A percentile compares a stretch with the other conserved stretches of the same genome.
These are phyloP conservation scores for Trichoderma virens DNA, from an alignment of 495 filamentous ascomycete species.

Conservation along the genomic window DNA sequence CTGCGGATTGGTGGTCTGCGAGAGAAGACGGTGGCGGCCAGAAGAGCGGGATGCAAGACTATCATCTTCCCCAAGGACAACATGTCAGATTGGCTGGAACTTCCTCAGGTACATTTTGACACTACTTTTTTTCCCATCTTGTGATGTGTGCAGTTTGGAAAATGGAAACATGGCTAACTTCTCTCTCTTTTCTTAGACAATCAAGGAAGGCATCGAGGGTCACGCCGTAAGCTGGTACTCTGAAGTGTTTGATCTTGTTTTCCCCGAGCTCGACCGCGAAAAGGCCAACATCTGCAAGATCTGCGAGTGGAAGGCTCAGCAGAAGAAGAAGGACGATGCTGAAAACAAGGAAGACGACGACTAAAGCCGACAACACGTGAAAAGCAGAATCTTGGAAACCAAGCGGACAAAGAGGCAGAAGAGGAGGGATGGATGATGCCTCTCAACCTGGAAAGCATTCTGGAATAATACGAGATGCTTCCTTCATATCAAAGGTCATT, in stretches of 20 bases:
- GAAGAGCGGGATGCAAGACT: conserved; percentile 87
- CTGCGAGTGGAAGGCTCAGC: conserved; percentile 50
- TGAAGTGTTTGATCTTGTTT: conserved; percentile 88
- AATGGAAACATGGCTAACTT: conserved; percentile 26
- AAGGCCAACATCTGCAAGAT: conserved; percentile 61
- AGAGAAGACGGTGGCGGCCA: conserved; percentile 98
- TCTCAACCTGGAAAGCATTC: neutral
- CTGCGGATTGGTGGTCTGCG: conserved; percentile 90
- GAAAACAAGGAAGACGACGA: conserved; percentile 33
- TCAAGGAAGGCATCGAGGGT: conserved; percentile 91
- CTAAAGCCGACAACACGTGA: neutral
- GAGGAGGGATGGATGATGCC: neutral
- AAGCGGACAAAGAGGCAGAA: neutral
- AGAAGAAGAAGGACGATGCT: conserved; percentile 32
- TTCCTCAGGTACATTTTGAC: conserved; percentile 71
- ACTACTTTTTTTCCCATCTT: neutral
- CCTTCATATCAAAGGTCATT: too few relatives aligned
- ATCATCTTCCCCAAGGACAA: conserved; percentile 95
- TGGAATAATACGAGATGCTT: neutral
- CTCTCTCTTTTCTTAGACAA: conserved; percentile 58
- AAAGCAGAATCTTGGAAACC: neutral
- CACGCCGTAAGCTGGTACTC: conserved; percentile 86
- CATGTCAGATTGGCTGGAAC: conserved; percentile 91
- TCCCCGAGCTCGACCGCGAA: conserved; percentile 69
- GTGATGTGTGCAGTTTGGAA: neutral